Evolutionary conservation across 768 basidiomycete species (phyloP).

Genomic region (Suillus variegatus): DNA sequence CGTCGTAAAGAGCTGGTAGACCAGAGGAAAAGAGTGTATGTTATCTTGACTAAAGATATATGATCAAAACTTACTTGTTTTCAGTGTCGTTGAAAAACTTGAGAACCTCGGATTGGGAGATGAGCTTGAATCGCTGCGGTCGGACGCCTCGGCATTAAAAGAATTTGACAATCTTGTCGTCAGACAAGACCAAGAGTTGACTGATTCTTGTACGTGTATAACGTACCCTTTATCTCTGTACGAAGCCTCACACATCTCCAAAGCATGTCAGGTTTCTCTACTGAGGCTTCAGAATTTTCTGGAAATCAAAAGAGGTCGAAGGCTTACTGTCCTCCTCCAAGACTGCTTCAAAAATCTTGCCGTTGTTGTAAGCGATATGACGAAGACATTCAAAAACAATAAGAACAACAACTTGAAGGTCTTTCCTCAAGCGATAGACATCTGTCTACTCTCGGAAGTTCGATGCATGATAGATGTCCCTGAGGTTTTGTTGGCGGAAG

Average conservation of each 20-base stretch:
- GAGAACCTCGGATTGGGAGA: neutral
- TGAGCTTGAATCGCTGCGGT: neutral
- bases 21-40: conserved; percentile 1
- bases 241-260: neutral
- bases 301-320: neutral
- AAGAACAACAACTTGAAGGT: neutral
- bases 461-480: neutral
- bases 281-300: neutral
- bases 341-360: neutral
- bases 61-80: neutral
- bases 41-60: neutral
- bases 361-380: neutral
- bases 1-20: neutral
- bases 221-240: neutral
- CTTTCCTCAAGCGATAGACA: neutral
- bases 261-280: neutral
- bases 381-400: neutral
- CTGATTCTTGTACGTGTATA: neutral
- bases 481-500: neutral
- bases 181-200: neutral
- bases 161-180: neutral
- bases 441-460: neutral
- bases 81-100: neutral
- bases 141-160: neutral
- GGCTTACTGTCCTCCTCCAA: neutral